Evolutionary conservation across 2,329 filamentous ascomycete species (phyloP).

Genomic region (Aspergillus unguis): DNA sequence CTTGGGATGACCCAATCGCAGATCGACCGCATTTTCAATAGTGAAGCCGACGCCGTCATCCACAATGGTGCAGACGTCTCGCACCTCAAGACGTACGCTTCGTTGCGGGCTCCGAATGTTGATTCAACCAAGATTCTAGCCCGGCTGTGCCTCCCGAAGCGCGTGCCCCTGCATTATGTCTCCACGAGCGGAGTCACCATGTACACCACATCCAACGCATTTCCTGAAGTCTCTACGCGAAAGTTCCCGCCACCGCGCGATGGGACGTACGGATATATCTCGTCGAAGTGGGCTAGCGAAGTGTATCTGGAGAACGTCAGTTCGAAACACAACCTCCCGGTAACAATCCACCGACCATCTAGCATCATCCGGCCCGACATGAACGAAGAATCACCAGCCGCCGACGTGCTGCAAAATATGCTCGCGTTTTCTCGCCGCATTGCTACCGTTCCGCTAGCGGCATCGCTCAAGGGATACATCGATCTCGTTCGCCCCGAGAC

Average conservation of each 20-base stretch:
- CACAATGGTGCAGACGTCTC: slow-evolving; percentile 50
- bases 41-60: slow-evolving; percentile 48
- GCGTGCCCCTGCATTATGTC: slow-evolving; percentile 32
- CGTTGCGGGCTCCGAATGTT: slow-evolving; percentile 26
- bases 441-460: no score
- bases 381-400: not conserved
- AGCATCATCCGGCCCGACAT: not conserved
- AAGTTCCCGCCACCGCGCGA: slow-evolving; percentile 19
- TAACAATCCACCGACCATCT: slow-evolving; percentile 23
- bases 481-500: no score
- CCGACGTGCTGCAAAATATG: not conserved
- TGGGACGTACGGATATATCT: slow-evolving; percentile 35
- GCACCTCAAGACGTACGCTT: slow-evolving; percentile 27
- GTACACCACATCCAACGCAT: slow-evolving; percentile 21
- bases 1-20: slow-evolving; percentile 41
- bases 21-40: slow-evolving; percentile 25
- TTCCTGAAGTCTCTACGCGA: slow-evolving; percentile 18
- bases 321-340: not conserved
- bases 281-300: slow-evolving; percentile 43
- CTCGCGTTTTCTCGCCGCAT: no score
- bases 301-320: slow-evolving; percentile 29
- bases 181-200: slow-evolving; percentile 29
- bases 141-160: slow-evolving; percentile 14
- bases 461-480: no score
- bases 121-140: slow-evolving; percentile 23